A percentile compares a stretch with the other conserved stretches of the same genome.
Evolutionary conservation across 1,139 yeast species (phyloP).

Genomic region (Diutina pseudorugosa): DNA sequence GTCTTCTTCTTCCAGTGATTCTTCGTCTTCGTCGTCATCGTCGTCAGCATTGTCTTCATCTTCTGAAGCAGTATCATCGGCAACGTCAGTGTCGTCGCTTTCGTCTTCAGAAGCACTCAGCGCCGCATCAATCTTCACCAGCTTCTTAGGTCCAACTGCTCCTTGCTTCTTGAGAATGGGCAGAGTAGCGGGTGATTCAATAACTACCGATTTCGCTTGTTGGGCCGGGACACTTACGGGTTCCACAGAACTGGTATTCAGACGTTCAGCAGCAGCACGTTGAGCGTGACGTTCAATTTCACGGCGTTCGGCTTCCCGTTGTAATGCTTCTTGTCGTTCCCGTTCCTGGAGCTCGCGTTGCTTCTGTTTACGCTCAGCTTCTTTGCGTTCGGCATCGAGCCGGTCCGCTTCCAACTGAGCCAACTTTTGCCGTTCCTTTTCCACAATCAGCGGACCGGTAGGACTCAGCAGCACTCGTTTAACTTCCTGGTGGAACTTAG

Average conservation of each 20-base stretch:
- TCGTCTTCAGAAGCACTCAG: not conserved
- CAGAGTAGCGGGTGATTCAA: not conserved
- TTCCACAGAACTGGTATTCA: not conserved
- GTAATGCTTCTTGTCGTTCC: not conserved
- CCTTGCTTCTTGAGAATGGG: not conserved
- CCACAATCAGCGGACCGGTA: not conserved
- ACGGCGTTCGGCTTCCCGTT: not conserved
- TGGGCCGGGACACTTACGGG: too few relatives aligned
- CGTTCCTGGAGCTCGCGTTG: not conserved
- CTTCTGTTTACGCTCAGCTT: not conserved
- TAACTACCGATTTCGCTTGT: not conserved
- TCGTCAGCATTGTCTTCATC: conserved; percentile 13
- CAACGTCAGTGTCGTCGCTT: not conserved
- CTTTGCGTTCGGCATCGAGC: conserved; percentile 1
- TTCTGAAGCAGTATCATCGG: not conserved
- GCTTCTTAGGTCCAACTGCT: not conserved
- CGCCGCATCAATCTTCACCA: not conserved
- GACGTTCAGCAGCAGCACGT: not conserved
- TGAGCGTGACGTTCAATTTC: not conserved
- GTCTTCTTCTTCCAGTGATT: not conserved
- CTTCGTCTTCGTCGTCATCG: not conserved
- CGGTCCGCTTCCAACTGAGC: not conserved
- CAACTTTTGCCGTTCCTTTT: not conserved
- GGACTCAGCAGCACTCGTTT: not conserved
- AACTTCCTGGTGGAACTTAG: not conserved